These are phyloP conservation scores for Sphaerulina populicola DNA, from an alignment of 2,329 filamentous ascomycete genomes.

Conservation along the genomic window DNA sequence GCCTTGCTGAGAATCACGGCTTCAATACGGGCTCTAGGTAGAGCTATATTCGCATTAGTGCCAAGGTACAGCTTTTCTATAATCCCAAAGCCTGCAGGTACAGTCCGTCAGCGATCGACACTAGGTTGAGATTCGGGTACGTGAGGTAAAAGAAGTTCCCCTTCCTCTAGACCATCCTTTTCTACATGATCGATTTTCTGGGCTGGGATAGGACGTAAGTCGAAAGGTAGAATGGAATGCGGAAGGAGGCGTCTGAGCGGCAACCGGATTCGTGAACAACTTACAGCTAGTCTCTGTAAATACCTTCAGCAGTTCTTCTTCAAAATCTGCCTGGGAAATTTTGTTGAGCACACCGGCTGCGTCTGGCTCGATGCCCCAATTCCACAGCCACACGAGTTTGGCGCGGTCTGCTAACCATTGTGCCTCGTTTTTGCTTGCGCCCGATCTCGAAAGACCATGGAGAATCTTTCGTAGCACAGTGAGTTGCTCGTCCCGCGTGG, in stretches of 20 bases:
- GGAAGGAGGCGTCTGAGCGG: not conserved
- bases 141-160: conserved; percentile 21
- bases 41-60: conserved; percentile 42
- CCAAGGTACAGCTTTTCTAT: conserved; percentile 51
- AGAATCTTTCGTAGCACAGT: conserved; percentile 53
- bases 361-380: conserved; percentile 54
- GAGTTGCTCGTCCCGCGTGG: conserved; percentile 57
- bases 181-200: conserved; percentile 22
- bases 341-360: conserved; percentile 46
- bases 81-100: conserved; percentile 50
- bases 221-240: not conserved
- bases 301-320: conserved; percentile 62
- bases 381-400: conserved; percentile 64
- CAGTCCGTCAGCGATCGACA: conserved; percentile 19
- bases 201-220: conserved; percentile 20
- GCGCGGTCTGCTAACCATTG: conserved; percentile 56
- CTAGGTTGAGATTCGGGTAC: conserved; percentile 11
- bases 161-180: conserved; percentile 16
- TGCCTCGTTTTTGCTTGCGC: conserved; percentile 48
- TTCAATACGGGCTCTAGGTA: conserved; percentile 45
- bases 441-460: conserved; percentile 42
- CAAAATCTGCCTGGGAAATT: conserved; percentile 54
- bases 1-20: conserved; percentile 55
- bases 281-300: conserved; percentile 44
- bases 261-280: conserved; percentile 14